Conservation (phyloP, 208 protist genomes). For the Balamuthia mandrillaris region DNA sequence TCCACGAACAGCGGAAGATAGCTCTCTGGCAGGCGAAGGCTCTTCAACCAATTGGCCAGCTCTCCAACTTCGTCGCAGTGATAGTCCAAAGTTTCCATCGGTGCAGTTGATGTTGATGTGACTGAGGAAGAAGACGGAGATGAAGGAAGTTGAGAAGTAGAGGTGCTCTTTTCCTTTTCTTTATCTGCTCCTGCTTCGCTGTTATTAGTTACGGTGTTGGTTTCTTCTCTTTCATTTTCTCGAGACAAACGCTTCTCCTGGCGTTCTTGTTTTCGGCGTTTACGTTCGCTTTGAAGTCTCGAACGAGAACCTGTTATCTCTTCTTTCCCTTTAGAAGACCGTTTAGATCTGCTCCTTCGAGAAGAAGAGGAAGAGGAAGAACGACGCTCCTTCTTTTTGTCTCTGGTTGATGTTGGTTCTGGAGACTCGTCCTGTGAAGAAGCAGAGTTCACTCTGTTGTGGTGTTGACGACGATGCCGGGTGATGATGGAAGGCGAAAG, state of each 20-base stretch:
- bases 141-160: neutral
- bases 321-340: too few relatives aligned
- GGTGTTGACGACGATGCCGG: too few relatives aligned
- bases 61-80: neutral
- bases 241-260: neutral
- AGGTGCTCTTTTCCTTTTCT: constrained; percentile 13
- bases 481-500: too few relatives aligned
- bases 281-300: too few relatives aligned
- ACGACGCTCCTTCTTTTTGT: too few relatives aligned
- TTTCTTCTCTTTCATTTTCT: neutral
- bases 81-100: neutral
- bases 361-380: too few relatives aligned
- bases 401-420: too few relatives aligned
- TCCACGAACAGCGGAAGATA: neutral
- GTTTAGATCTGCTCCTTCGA: too few relatives aligned
- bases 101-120: neutral
- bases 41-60: neutral
- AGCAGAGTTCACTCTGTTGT: too few relatives aligned
- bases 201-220: neutral
- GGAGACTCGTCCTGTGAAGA: too few relatives aligned
- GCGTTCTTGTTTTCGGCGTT: neutral
- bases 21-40: neutral
- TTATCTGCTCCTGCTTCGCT: neutral
- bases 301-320: too few relatives aligned
- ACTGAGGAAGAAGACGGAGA: too few relatives aligned